Base-by-base conservation (phyloP, 2,329 filamentous ascomycete genomes). In the Fonsecaea multimorphosa region DNA sequence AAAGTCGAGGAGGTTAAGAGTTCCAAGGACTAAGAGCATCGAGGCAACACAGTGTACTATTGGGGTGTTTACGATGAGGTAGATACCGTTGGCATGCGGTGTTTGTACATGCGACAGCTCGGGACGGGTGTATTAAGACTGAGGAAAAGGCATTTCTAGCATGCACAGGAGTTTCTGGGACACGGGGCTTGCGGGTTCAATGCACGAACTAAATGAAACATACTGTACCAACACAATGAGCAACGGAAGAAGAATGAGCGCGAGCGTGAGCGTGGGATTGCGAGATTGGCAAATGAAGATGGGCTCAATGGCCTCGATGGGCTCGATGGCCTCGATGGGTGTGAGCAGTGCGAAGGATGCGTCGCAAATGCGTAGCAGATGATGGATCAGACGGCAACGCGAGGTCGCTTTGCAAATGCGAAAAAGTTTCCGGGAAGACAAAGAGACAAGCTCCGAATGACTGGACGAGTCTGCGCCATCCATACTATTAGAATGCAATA, bases 1-100 rank as follows among this genome's bases (percentile, higher is more conserved):
- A 89, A 80, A 27, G 90, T 97, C 29, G 86, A 91, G 75, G 61
- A 66, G 54, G 68, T 69, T 16, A 67, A 69, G 60, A 61, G 65
- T 46, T 68, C 67, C 51, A 58, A 71, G 16, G 60, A 68, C 1
- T 66, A 59, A 58, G n/a, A 49, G 16, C 9, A 3, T 49, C n/a
- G 12, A n/a, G 55, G 40, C 12, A n/a, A 16, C 11, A 12, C 3
- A 14, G 7, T 14, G 19, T 49, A 22, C n/a, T n/a, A 46, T 22
- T 46, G 40, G 2, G 4, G n/a, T 9, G n/a, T 46, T 22, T 4
- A 1, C 3, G n/a, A 22, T 22, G 19, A 5, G 40, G 40, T 5
- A 46, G 40, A 46, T 9, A n/a, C n/a, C n/a, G 7, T 46, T n/a
- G n/a, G n/a, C n/a, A n/a, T n/a, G n/a, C n/a, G n/a, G n/a, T n/a